phyloP scores from a whole-genome alignment of 495 filamentous ascomycete species.

The Neurospora sp. region DNA sequence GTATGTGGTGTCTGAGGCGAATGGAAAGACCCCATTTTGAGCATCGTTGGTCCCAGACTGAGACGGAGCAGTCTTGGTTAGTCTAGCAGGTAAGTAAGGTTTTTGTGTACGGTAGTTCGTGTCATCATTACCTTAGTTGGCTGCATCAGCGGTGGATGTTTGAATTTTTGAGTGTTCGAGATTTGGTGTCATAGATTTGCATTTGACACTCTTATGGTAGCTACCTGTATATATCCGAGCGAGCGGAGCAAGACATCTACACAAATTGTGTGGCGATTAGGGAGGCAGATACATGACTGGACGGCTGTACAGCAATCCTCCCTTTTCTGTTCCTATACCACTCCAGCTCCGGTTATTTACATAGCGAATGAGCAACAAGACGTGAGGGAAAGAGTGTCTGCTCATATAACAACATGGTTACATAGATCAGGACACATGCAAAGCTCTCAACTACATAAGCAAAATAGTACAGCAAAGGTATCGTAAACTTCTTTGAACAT shows the following conservation, averaged over 20 bases:
- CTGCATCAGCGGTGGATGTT: background rate
- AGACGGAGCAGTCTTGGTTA: background rate
- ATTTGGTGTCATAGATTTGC: too few relatives aligned
- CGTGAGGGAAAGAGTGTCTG: too few relatives aligned
- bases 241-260: too few relatives aligned
- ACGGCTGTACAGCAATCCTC: background rate
- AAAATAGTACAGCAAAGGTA: background rate
- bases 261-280: too few relatives aligned
- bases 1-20: background rate
- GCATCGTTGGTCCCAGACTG: background rate
- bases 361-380: background rate
- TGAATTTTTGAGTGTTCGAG: background rate
- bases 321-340: background rate
- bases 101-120: background rate
- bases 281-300: too few relatives aligned
- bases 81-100: background rate
- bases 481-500: background rate
- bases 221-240: too few relatives aligned
- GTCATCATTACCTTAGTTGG: background rate
- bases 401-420: background rate
- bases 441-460: background rate
- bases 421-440: background rate
- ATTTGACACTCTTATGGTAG: too few relatives aligned
- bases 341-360: background rate
- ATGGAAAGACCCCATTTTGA: background rate